Conservation (phyloP, 1,139 yeast genomes). For the Magnusiomyces sp. region DNA sequence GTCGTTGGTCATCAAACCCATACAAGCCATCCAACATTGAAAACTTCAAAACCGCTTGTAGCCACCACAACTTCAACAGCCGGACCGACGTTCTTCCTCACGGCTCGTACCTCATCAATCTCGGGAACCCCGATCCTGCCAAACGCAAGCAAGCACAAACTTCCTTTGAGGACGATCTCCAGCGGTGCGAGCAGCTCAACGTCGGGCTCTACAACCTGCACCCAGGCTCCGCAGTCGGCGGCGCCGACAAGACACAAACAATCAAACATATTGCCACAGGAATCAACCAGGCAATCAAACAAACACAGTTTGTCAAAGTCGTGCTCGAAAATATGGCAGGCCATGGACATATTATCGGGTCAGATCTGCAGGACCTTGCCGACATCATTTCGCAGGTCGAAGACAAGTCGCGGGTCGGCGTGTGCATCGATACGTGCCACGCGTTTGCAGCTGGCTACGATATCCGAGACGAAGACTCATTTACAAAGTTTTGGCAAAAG, state of each 20-base stretch:
- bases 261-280: conserved; percentile 62
- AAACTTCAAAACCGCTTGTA: conserved; percentile 56
- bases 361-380: conserved; percentile 63
- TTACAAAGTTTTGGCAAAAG: conserved; percentile 58
- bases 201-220: conserved; percentile 88
- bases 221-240: conserved; percentile 81
- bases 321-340: conserved; percentile 98
- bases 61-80: conserved; percentile 58
- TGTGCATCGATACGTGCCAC: conserved; percentile 93
- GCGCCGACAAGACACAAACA: conserved; percentile 56
- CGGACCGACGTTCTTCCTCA: conserved; percentile 70
- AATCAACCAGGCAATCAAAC: conserved; percentile 66
- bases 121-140: conserved; percentile 82
- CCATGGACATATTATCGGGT: conserved; percentile 84
- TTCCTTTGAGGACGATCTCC: conserved; percentile 79
- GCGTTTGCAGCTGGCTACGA: conserved; percentile 96
- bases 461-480: conserved; percentile 48
- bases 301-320: conserved; percentile 71
- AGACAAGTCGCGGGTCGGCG: conserved; percentile 77
- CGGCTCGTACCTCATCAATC: conserved; percentile 85
- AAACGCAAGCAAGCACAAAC: conserved; percentile 68
- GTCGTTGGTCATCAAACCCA: conserved; percentile 84
- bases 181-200: conserved; percentile 74
- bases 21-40: conserved; percentile 56
- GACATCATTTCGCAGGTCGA: conserved; percentile 69